phyloP scores from a whole-genome alignment of 345 rosid species.

The Carallia pectinifolia region DNA sequence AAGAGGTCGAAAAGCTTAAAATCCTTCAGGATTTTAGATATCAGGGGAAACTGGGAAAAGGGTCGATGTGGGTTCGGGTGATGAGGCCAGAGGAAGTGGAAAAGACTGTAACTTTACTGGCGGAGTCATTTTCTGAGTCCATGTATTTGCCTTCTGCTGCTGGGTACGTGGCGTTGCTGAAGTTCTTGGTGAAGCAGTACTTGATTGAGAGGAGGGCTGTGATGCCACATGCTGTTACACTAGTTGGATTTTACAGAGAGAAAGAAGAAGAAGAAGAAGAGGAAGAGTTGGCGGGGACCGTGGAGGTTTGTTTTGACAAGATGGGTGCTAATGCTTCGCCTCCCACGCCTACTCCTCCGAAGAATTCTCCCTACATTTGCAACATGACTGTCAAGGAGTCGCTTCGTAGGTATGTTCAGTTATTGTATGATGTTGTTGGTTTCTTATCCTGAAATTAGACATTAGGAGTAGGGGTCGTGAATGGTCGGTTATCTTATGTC shows the following conservation, averaged over 20 bases:
- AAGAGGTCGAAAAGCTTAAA: constrained; percentile 67
- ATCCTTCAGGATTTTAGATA: constrained; percentile 61
- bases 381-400: constrained; percentile 79
- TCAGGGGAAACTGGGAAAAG: constrained; percentile 48
- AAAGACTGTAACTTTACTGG: constrained; percentile 45
- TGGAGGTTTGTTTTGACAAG: constrained; percentile 76
- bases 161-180: constrained; percentile 56
- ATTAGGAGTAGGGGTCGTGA: not conserved
- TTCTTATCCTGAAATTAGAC: not conserved
- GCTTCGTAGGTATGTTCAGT: constrained; percentile 56
- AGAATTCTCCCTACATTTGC: constrained; percentile 74
- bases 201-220: constrained; percentile 63
- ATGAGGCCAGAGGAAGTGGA: constrained; percentile 81
- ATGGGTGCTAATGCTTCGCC: constrained; percentile 76
- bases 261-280: constrained; percentile 32
- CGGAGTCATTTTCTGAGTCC: constrained; percentile 85
- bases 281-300: constrained; percentile 72
- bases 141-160: constrained; percentile 61
- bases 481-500: too few relatives aligned
- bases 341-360: constrained; percentile 76
- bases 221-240: constrained; percentile 82
- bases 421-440: not conserved
- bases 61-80: constrained; percentile 64
- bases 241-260: constrained; percentile 60
- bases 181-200: constrained; percentile 81